Base-by-base conservation (phyloP, 2,329 filamentous ascomycete genomes). In the Thelonectria olida region DNA sequence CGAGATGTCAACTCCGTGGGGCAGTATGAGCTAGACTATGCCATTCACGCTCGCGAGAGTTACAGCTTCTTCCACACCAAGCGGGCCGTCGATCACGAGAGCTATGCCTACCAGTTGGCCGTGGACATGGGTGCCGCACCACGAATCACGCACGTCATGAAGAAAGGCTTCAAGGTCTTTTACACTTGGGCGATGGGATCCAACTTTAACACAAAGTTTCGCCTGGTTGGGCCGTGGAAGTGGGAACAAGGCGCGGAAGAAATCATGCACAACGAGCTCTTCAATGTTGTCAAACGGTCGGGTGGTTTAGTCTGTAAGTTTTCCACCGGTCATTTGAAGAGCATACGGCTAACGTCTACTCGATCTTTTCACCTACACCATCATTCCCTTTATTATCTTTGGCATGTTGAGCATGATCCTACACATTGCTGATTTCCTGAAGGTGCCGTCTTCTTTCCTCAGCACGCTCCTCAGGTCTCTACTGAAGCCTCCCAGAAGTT, bases 191-290 rank as follows among this genome's bases (percentile, higher is more conserved):
- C 81, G 2, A 78, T 84, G 70, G 78, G 81, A 0, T 76, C 81
- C 27, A 82, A 83, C 68, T 81, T 84, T 66, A 84, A 82, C 55
- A 71, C 79, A 28, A 84, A 84, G 61, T 84, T 84, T 57, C 75
- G 81, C 5, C 66, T 84, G 3, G 69, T 79, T 0, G 81, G 81
- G 0, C 81, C 81, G 0, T 83, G 80, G 80, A 75, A 74, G 45
- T 75, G 74, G 68, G 73, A 79, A 20, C 61, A 69, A 1, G 68
- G 68, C 1, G 80, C 79, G 0, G 67, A 72, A 8, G 56, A 64
- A 1, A 74, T 82, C 23, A 81, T 83, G 79, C 65, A 70, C 10
- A 73, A 71, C 0, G 81, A 83, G 65, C 66, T 83, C n/a, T 82
- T 69, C 53, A 63, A 70, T 13, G 73, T 81, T 1, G 76, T 78